Evolutionary conservation across 495 filamentous ascomycete genomes (phyloP), one percentile per base, ranked within the genome.

Genomic region (Daldinia grandis): DNA sequence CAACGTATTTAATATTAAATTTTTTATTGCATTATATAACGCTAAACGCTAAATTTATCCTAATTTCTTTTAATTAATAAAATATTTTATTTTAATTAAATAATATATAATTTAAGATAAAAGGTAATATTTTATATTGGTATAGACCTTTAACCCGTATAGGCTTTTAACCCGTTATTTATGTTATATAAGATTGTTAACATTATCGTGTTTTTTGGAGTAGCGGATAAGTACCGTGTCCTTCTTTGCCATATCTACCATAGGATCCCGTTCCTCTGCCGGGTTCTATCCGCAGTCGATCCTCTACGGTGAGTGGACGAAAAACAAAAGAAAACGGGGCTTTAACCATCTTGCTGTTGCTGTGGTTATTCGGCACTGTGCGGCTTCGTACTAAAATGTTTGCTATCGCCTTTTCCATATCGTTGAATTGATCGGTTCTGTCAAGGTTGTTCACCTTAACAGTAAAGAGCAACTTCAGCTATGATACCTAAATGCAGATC

Each of bases 141-240:
- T n/a, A n/a, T n/a, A n/a, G n/a, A n/a, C n/a, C n/a, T n/a, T n/a
- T n/a, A n/a, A n/a, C n/a, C n/a, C n/a, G n/a, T n/a, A n/a, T n/a
- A n/a, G n/a, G n/a, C n/a, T n/a, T n/a, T n/a, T n/a, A n/a, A n/a
- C n/a, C n/a, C n/a, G n/a, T n/a, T n/a, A n/a, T n/a, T n/a, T n/a
- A n/a, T n/a, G n/a, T n/a, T n/a, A 51, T 62, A 69, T 31, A 59
- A 63, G 58, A 72, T 72, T 54, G 49, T 33, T 63, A 59, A 64
- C 47, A 38, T 51, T 72, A 63, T 54, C 62, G 31, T 30, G 50
- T 33, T 54, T 51, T 51, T 30, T 66, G 25, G 30, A 30, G 31
- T 27, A 28, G 57, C 58, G 62, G 56, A 58, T 58, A n/a, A 35
- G 51, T 50, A 67, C 64, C 58, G 38, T 57, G 30, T 25, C 49